These are phyloP conservation scores for Metschnikowia gruessii DNA, from an alignment of 805 yeast species.

Conservation along the genomic window DNA sequence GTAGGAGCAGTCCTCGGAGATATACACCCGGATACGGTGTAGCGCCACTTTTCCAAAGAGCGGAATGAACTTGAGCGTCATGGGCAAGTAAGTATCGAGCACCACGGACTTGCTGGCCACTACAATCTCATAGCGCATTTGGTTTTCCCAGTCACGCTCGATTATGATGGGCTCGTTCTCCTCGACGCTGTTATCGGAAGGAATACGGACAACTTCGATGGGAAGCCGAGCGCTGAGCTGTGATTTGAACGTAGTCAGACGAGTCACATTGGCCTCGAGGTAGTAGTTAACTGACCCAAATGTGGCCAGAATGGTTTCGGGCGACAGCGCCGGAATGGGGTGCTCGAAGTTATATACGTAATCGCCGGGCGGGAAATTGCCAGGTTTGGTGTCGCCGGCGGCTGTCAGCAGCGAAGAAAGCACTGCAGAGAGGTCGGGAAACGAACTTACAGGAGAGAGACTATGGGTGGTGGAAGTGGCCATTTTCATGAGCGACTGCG, in stretches of 20 bases:
- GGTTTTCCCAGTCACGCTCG: slow-evolving; percentile 90
- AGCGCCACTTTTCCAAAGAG: slow-evolving; percentile 75
- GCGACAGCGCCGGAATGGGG: slow-evolving; percentile 74
- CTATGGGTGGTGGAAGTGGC: slow-evolving; percentile 24
- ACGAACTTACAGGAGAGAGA: slow-evolving; percentile 23
- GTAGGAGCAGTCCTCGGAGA: slow-evolving; percentile 89
- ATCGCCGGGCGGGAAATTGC: slow-evolving; percentile 76
- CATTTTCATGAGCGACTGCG: slow-evolving; percentile 26
- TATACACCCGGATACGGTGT: slow-evolving; percentile 79
- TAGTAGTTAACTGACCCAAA: slow-evolving; percentile 77
- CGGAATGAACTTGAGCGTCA: slow-evolving; percentile 81
- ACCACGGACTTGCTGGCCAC: slow-evolving; percentile 88
- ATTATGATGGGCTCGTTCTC: slow-evolving; percentile 93
- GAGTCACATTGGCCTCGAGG: slow-evolving; percentile 65
- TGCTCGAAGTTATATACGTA: slow-evolving; percentile 91
- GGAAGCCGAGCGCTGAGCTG: slow-evolving; percentile 64
- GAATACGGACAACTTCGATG: slow-evolving; percentile 68
- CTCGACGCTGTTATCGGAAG: slow-evolving; percentile 75
- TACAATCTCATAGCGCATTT: slow-evolving; percentile 82
- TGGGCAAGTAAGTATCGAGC: slow-evolving; percentile 77
- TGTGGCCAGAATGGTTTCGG: slow-evolving; percentile 74
- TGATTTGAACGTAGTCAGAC: slow-evolving; percentile 84
- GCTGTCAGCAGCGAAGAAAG: slow-evolving; percentile 21
- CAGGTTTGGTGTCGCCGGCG: slow-evolving; percentile 13
- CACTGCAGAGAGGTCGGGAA: slow-evolving; percentile 25